These are phyloP conservation scores for Puccinellia tenuiflora DNA, from an alignment of 176 grass and related monocot genomes.

Conservation along the genomic window DNA sequence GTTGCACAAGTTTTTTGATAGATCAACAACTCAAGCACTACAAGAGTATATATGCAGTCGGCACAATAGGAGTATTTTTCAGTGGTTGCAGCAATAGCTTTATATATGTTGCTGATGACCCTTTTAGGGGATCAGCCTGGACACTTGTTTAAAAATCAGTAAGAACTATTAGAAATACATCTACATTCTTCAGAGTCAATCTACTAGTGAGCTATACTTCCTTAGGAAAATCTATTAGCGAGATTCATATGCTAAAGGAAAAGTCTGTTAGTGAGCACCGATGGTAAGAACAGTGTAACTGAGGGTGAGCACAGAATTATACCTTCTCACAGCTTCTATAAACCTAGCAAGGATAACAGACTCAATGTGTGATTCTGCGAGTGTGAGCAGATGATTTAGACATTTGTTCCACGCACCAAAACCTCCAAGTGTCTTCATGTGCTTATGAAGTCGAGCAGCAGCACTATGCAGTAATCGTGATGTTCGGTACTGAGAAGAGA, in stretches of 20 bases:
- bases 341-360: slow-evolving; percentile 88
- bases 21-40: not conserved
- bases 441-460: slow-evolving; percentile 78
- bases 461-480: slow-evolving; percentile 88
- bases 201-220: not conserved
- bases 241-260: no score
- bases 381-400: slow-evolving; percentile 95
- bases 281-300: not conserved
- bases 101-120: no score
- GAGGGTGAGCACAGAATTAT: not conserved
- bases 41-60: not conserved
- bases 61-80: not conserved
- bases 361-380: slow-evolving; percentile 89
- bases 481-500: slow-evolving; percentile 69
- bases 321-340: slow-evolving; percentile 85
- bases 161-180: not conserved
- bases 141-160: not conserved
- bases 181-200: not conserved
- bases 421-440: slow-evolving; percentile 66
- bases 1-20: not conserved
- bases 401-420: slow-evolving; percentile 99
- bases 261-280: no score
- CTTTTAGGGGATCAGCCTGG: no score
- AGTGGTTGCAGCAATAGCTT: not conserved
- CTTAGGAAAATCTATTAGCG: no score